phyloP scores from a whole-genome alignment of 2,329 filamentous ascomycete genomes.

The Aureobasidium melanogenum region DNA sequence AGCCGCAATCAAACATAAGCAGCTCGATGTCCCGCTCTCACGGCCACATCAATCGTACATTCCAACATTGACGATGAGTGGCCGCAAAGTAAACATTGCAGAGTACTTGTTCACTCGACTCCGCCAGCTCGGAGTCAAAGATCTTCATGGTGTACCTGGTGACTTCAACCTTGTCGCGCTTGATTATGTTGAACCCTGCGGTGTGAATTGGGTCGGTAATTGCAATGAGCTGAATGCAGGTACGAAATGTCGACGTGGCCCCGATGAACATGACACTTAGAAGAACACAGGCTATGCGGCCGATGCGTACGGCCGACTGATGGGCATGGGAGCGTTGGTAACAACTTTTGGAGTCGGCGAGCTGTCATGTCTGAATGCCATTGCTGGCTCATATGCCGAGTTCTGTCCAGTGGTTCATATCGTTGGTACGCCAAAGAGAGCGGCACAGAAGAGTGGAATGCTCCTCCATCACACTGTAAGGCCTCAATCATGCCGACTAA shows the following conservation, averaged over 20 bases:
- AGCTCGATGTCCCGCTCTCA: not conserved
- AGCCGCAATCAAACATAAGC: not conserved
- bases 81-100: constrained; percentile 1
- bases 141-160: constrained; percentile 38
- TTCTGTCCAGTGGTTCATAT: constrained; percentile 40
- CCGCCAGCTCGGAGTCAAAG: constrained; percentile 34
- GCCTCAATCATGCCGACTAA: too few species aligned
- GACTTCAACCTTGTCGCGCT: constrained; percentile 33
- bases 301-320: constrained; percentile 36
- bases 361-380: constrained; percentile 38
- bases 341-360: constrained; percentile 43
- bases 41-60: not conserved
- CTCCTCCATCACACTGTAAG: constrained; percentile 38
- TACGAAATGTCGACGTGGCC: constrained; percentile 25
- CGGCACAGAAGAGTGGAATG: constrained; percentile 32
- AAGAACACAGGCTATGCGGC: constrained; percentile 41
- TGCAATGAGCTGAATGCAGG: constrained; percentile 51
- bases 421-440: constrained; percentile 36
- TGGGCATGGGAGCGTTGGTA: constrained; percentile 31
- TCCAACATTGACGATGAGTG: not conserved
- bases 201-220: constrained; percentile 51
- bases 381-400: constrained; percentile 40
- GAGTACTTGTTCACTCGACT: constrained; percentile 34
- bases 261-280: not conserved
- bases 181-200: constrained; percentile 48